phyloP scores from a whole-genome alignment of 345 rosid genomes.

The Salix koriyanagi region DNA sequence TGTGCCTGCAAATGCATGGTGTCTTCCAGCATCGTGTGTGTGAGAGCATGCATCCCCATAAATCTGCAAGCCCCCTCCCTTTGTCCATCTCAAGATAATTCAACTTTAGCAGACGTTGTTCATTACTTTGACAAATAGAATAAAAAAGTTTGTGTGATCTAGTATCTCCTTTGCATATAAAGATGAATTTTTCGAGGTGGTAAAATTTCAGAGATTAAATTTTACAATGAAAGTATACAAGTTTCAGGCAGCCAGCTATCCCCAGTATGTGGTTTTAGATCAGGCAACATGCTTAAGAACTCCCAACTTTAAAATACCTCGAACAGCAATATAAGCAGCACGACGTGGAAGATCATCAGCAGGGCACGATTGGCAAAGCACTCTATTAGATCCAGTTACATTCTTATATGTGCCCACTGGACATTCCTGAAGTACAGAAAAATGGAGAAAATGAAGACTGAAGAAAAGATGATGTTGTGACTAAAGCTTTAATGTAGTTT shows the following conservation, averaged over 20 bases:
- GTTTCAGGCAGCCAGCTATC: neutral
- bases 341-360: constrained; percentile 78
- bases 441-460: neutral
- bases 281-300: neutral
- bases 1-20: neutral
- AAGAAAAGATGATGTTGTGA: too few relatives aligned
- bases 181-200: neutral
- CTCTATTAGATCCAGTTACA: constrained; percentile 69
- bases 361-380: constrained; percentile 82
- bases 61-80: neutral
- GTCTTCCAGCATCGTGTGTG: neutral
- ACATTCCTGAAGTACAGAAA: constrained; percentile 61
- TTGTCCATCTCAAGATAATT: neutral
- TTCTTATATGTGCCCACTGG: constrained; percentile 91
- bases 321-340: constrained; percentile 62
- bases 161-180: neutral
- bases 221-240: too few relatives aligned
- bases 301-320: constrained; percentile 48
- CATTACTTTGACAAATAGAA: neutral
- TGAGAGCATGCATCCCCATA: neutral
- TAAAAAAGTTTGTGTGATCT: neutral
- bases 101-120: neutral
- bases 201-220: neutral
- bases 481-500: neutral
- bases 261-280: neutral